A percentile compares a stretch with the other conserved stretches of the same genome.
phyloP scores from a whole-genome alignment of 1,284 basidiomycete genomes.

The Hymenochaete sp. region DNA sequence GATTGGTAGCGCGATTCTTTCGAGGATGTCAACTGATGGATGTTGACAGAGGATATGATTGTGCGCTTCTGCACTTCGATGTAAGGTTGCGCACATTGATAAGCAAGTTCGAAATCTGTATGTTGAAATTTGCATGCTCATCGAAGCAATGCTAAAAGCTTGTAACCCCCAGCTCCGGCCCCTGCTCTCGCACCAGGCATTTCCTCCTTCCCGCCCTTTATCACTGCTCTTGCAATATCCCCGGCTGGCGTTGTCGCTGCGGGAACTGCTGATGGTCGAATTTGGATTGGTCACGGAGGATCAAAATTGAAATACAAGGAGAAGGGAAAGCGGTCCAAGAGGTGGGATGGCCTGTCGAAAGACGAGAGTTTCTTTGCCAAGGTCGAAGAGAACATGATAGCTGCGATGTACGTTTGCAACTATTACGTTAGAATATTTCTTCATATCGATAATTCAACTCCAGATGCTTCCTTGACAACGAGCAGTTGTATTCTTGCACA shows the following conservation, averaged over 20 bases:
- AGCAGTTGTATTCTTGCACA: constrained; percentile 44
- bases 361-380: constrained; percentile 39
- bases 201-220: constrained; percentile 63
- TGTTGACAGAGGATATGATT: constrained; percentile 79
- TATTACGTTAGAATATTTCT: constrained; percentile 1
- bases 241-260: constrained; percentile 52
- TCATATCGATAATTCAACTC: constrained; percentile 38
- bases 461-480: constrained; percentile 17
- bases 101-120: constrained; percentile 53
- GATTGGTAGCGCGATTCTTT: too few relatives aligned
- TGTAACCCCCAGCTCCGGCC: constrained; percentile 28
- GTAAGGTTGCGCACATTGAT: constrained; percentile 46
- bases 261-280: constrained; percentile 63
- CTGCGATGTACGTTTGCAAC: constrained; percentile 44
- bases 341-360: constrained; percentile 60
- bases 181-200: constrained; percentile 36
- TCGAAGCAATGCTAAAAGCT: constrained; percentile 3
- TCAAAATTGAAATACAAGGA: constrained; percentile 43
- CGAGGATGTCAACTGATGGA: too few relatives aligned
- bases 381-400: constrained; percentile 61
- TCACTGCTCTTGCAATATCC: constrained; percentile 52
- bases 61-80: constrained; percentile 59
- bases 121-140: constrained; percentile 19
- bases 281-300: constrained; percentile 61
- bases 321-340: constrained; percentile 49